Percentiles rank a stretch among this genome's conserved stretches.
Evolutionary conservation across 108 stramenopile species (phyloP).

Genomic region (Discostella pseudostelligera): DNA sequence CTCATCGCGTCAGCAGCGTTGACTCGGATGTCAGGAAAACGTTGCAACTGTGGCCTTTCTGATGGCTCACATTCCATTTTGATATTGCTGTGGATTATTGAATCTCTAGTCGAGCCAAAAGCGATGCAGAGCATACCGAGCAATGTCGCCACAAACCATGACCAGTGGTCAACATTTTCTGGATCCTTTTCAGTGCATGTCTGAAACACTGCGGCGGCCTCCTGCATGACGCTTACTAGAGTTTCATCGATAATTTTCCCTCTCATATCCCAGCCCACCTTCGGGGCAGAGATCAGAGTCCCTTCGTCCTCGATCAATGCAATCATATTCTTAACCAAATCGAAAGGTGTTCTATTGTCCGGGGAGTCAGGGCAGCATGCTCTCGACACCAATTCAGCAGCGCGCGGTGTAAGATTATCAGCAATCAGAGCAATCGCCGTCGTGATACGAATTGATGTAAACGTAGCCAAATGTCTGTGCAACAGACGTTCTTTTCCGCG

Average conservation of each 20-base stretch:
- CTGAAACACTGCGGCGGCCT: constrained; percentile 26
- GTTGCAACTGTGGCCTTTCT: constrained; percentile 15
- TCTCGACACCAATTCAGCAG: constrained; percentile 37
- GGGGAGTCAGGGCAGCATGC: constrained; percentile 13
- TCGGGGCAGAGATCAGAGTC: constrained; percentile 21
- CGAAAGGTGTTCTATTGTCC: constrained; percentile 34
- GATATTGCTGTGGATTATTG: not conserved
- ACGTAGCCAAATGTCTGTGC: constrained; percentile 19
- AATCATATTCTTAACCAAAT: constrained; percentile 26
- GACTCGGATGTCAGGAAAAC: constrained; percentile 12
- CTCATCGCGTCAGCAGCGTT: constrained; percentile 20
- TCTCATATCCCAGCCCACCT: constrained; percentile 14
- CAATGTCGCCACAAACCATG: constrained; percentile 43
- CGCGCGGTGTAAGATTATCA: constrained; percentile 24
- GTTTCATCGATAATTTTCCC: constrained; percentile 32
- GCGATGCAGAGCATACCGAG: constrained; percentile 38
- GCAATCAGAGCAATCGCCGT: constrained; percentile 33
- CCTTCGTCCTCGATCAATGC: constrained; percentile 18
- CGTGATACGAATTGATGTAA: constrained; percentile 32
- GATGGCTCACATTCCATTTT: not conserved
- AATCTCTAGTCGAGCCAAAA: constrained; percentile 18
- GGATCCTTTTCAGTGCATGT: constrained; percentile 31
- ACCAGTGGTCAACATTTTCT: constrained; percentile 35
- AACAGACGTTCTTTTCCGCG: constrained; percentile 26
- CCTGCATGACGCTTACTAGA: constrained; percentile 19